phyloP scores from a whole-genome alignment of 2,329 filamentous ascomycete genomes.

The Microdochium nivale region DNA sequence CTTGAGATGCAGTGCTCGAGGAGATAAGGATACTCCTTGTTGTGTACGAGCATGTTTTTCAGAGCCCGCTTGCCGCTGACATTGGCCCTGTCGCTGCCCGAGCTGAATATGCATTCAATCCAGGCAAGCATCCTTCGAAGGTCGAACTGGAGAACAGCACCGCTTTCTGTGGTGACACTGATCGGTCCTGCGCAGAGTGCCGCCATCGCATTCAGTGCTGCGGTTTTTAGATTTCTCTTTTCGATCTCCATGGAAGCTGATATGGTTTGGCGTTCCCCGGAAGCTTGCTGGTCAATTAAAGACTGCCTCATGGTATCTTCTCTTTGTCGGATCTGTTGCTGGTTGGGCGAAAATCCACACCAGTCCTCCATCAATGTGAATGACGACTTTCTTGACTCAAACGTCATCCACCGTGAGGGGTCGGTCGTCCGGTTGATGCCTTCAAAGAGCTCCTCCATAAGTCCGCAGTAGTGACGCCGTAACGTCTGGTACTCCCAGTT shows the following conservation, averaged over 20 bases:
- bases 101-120: conserved; percentile 92
- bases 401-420: conserved; percentile 90
- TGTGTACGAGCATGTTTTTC: conserved; percentile 83
- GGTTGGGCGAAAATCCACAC: conserved; percentile 95
- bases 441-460: conserved; percentile 89
- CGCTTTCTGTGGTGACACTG: conserved; percentile 79
- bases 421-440: conserved; percentile 81
- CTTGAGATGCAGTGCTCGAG: conserved; percentile 84
- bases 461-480: conserved; percentile 84
- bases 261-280: conserved; percentile 66
- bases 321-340: conserved; percentile 68
- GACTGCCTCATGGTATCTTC: conserved; percentile 85
- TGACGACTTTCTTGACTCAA: conserved; percentile 89
- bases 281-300: conserved; percentile 69
- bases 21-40: conserved; percentile 76
- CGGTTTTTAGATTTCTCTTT: conserved; percentile 82
- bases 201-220: conserved; percentile 92
- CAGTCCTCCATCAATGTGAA: conserved; percentile 98
- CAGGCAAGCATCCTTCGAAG: conserved; percentile 86
- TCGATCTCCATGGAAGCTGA: conserved; percentile 95
- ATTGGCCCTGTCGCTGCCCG: conserved; percentile 85
- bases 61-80: conserved; percentile 80
- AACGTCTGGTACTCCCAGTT: conserved; percentile 92
- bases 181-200: conserved; percentile 81
- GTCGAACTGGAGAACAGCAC: conserved; percentile 83